Conservation (phyloP, 768 basidiomycete genomes). For the Thelephora aurantiotincta region DNA sequence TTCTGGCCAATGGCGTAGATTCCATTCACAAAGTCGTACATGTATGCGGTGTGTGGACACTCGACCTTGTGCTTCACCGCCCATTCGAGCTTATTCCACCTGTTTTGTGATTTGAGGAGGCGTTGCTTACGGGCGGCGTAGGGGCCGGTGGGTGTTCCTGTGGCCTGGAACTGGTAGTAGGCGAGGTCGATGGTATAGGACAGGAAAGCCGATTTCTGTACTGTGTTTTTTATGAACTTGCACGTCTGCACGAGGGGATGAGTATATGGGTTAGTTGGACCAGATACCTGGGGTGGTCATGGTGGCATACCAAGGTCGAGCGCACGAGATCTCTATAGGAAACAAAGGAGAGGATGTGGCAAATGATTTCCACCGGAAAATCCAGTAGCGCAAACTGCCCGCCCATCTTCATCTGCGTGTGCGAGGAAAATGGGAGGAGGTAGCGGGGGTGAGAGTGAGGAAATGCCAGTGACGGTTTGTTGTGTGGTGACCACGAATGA, state of each 20-base stretch:
- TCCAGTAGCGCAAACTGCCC: not conserved
- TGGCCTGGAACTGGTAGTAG: not conserved
- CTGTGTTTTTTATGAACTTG: not conserved
- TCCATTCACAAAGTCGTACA: not conserved
- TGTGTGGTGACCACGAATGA: too few species aligned
- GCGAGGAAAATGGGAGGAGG: too few species aligned
- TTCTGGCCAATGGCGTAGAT: not conserved
- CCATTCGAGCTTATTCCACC: not conserved
- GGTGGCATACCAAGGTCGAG: not conserved
- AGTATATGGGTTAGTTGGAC: not conserved
- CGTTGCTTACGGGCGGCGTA: not conserved
- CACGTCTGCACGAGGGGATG: not conserved
- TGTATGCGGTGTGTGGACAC: not conserved
- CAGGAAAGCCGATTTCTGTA: not conserved
- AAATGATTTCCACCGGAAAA: not conserved
- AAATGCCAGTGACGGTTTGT: too few species aligned
- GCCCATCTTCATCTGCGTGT: too few species aligned
- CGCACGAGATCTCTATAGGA: not conserved
- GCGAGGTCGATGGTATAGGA: not conserved
- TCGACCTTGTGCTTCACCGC: not conserved
- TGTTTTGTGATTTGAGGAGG: not conserved
- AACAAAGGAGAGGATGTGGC: not conserved
- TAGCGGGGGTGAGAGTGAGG: too few species aligned
- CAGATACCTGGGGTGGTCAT: too few species aligned
- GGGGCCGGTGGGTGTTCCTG: not conserved